Evolutionary conservation across 176 grass and related monocot genomes (phyloP).

Genomic region (Poa annua): DNA sequence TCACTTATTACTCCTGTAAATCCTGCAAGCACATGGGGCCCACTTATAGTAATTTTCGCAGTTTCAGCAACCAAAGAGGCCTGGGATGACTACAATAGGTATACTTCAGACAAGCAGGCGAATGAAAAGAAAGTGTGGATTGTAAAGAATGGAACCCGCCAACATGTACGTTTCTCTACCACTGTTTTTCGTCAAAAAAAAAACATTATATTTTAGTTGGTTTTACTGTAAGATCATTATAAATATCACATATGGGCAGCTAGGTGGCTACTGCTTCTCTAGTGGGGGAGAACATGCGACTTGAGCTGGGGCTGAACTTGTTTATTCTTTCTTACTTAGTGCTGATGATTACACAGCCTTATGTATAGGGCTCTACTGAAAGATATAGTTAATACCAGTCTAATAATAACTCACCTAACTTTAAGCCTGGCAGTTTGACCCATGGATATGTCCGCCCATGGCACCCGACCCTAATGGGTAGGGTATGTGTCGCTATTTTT

Average conservation of each 20-base stretch:
- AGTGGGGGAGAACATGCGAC: not conserved
- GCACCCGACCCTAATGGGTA: too few species aligned
- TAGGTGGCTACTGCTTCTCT: not conserved
- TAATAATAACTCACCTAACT: constrained; percentile 14
- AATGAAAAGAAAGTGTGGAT: constrained; percentile 97
- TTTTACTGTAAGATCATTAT: not conserved
- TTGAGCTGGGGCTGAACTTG: not conserved
- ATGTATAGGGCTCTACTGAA: not conserved
- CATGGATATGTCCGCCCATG: too few species aligned
- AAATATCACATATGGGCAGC: not conserved
- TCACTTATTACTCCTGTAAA: constrained; percentile 97
- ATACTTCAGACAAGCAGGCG: constrained; percentile 86
- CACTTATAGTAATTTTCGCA: constrained; percentile 92
- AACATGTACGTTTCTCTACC: constrained; percentile 68
- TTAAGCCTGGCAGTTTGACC: too few species aligned
- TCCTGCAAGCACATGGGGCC: constrained; percentile 96
- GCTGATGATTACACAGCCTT: not conserved
- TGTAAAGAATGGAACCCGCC: constrained; percentile 78
- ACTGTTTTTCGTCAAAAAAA: not conserved
- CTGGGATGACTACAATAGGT: constrained; percentile 99
- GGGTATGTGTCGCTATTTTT: too few species aligned
- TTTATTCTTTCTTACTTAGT: constrained; percentile 3
- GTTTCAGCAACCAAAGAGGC: constrained; percentile 95
- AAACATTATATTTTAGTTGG: not conserved
- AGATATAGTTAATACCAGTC: constrained; percentile 7